Base-by-base conservation (phyloP, 352 stramenopile genomes). In the Phytophthora colocasiae region DNA sequence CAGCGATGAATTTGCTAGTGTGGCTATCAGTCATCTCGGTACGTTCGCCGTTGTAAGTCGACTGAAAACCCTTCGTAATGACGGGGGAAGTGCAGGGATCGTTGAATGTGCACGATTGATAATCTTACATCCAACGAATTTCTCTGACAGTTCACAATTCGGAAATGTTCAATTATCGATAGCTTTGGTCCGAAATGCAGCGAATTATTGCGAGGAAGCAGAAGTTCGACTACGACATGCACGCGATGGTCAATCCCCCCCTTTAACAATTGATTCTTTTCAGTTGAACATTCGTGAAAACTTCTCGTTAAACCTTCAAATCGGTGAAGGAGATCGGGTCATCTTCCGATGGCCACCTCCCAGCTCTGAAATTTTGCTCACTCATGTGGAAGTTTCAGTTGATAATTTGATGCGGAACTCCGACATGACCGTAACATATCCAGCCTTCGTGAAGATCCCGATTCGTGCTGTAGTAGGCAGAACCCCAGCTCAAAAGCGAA, bases 21-120 rank as follows among this genome's bases (percentile, higher is more conserved):
- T 62, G 17, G n/a, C 41, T 32, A 63, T 70, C 34, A 47, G 61
- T 58, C 66, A 39, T 3, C 45, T 74, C 12, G 60, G 66, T 24
- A 45, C 59, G 7, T 74, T 70, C 32, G 59, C 47, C 27, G 66
- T 74, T 29, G 22, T 74, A 24, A 70, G 52, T 29, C 53, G 53
- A 10, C 24, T 11, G 11, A 69, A 50, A 47, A 34, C 0, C 1
- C 14, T 61, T 12, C 34, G 15, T 27, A 45, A 41, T 5, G 41
- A 56, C 17, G 65, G 58, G 49, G 49, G n/a, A 10, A 56, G 17
- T 34, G 49, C 34, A 14, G 53, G 66, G 1, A n/a, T 11, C 4
- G n/a, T 24, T 19, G 41, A 69, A 15, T 44, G 53, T 41, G 59
- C 31, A 19, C 27, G 60, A 11, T 10, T 70, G 1, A 55, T 74